Conservation (phyloP, 345 rosid species). For the Acer negundo region DNA sequence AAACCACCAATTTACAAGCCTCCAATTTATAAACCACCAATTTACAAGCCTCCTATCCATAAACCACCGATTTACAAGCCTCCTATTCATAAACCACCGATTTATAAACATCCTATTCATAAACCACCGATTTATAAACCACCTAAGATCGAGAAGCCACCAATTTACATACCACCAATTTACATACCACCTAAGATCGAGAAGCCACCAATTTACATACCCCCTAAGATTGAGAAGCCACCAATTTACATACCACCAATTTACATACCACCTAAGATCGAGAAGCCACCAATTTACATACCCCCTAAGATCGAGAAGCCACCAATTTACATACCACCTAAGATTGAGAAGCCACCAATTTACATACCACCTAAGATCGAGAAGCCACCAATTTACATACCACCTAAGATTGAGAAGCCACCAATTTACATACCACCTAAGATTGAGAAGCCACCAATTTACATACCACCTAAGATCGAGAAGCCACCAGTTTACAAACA, state of each 20-base stretch:
- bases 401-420: slow-evolving; percentile 19
- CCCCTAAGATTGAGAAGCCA: no score
- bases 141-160: not conserved
- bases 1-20: slow-evolving; percentile 12
- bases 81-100: slow-evolving; percentile 14
- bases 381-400: slow-evolving; percentile 7
- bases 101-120: not conserved
- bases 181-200: no score
- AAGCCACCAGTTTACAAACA: not conserved
- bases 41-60: slow-evolving; percentile 13
- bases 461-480: not conserved
- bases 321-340: slow-evolving; percentile 14
- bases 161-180: not conserved
- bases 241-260: not conserved
- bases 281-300: not conserved
- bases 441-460: slow-evolving; percentile 12
- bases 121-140: not conserved
- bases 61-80: slow-evolving; percentile 21
- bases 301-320: slow-evolving; percentile 22
- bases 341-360: slow-evolving; percentile 11
- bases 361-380: slow-evolving; percentile 14
- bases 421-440: slow-evolving; percentile 8
- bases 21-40: not conserved
- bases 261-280: slow-evolving; percentile 8
- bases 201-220: not conserved